phyloP scores from a whole-genome alignment of 768 basidiomycete species.

The Daedaleopsis nitida region DNA sequence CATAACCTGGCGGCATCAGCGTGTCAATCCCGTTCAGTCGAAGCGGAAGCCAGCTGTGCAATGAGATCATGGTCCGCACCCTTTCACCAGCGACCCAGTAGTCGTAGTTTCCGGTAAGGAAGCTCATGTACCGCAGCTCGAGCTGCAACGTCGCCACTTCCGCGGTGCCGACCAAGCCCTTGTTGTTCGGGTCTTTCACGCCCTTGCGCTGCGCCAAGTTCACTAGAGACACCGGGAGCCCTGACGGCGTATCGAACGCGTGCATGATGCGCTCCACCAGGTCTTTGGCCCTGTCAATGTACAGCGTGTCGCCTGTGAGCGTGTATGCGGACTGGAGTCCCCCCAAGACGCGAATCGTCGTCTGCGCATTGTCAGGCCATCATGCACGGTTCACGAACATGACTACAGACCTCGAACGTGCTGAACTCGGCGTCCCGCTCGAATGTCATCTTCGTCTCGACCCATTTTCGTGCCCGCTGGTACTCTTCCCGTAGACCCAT shows the following conservation, averaged over 20 bases:
- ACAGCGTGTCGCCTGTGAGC: constrained; percentile 70
- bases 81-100: constrained; percentile 85
- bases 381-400: neutral
- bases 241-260: constrained; percentile 78
- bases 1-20: constrained; percentile 53
- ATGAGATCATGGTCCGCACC: constrained; percentile 37
- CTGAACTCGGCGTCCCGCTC: constrained; percentile 79
- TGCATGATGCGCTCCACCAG: constrained; percentile 86
- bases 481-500: constrained; percentile 86
- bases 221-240: constrained; percentile 78
- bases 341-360: constrained; percentile 89
- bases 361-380: constrained; percentile 46
- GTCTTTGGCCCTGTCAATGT: constrained; percentile 76
- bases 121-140: constrained; percentile 86
- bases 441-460: constrained; percentile 66
- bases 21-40: neutral
- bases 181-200: constrained; percentile 58
- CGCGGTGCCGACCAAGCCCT: constrained; percentile 72
- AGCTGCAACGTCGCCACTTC: constrained; percentile 90
- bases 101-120: constrained; percentile 70
- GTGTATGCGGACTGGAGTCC: constrained; percentile 88
- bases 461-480: constrained; percentile 74
- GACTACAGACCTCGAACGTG: constrained; percentile 81
- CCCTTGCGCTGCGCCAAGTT: constrained; percentile 70
- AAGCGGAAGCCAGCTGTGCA: neutral